These are phyloP conservation scores for Trichoderma sp. DNA, from an alignment of 2,329 filamentous ascomycete species.

Conservation along the genomic window DNA sequence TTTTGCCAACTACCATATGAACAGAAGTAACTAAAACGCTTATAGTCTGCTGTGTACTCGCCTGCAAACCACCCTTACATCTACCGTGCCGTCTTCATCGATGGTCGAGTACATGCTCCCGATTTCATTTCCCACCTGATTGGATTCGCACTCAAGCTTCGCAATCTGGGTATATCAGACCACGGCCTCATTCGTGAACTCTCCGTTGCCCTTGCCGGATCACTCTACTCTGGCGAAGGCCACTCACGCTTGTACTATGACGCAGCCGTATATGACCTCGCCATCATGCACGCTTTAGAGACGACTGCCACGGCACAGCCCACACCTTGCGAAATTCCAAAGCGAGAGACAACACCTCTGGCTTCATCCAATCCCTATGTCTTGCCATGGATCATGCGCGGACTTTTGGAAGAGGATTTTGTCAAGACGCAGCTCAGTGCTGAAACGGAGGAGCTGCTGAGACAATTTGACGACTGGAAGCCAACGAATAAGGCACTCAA, in stretches of 20 bases:
- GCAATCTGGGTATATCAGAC: slow-evolving; percentile 89
- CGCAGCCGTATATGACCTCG: slow-evolving; percentile 77
- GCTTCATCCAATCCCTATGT: slow-evolving; percentile 78
- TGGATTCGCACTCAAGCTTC: slow-evolving; percentile 88
- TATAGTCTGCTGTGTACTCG: slow-evolving; percentile 80
- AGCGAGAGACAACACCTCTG: slow-evolving; percentile 37
- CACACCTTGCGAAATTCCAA: slow-evolving; percentile 25
- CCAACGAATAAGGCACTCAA: slow-evolving; percentile 87
- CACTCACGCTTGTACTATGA: slow-evolving; percentile 95
- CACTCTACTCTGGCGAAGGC: slow-evolving; percentile 86
- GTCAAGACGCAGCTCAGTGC: slow-evolving; percentile 77
- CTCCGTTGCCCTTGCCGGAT: slow-evolving; percentile 83
- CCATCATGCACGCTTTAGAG: slow-evolving; percentile 72
- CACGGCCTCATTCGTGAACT: slow-evolving; percentile 92
- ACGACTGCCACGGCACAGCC: slow-evolving; percentile 57
- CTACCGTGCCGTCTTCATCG: slow-evolving; percentile 92
- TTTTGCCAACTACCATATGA: neutral
- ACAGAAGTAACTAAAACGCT: slow-evolving; percentile 27
- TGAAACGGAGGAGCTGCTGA: slow-evolving; percentile 79
- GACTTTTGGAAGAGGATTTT: slow-evolving; percentile 85
- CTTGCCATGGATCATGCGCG: slow-evolving; percentile 93
- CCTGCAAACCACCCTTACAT: slow-evolving; percentile 89
- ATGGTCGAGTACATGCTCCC: slow-evolving; percentile 86
- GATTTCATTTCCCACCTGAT: slow-evolving; percentile 94
- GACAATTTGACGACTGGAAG: slow-evolving; percentile 91